Evolutionary conservation across 768 basidiomycete species (phyloP), one percentile per base, ranked within the genome.

Genomic region (Xerocomellus chrysenteron): DNA sequence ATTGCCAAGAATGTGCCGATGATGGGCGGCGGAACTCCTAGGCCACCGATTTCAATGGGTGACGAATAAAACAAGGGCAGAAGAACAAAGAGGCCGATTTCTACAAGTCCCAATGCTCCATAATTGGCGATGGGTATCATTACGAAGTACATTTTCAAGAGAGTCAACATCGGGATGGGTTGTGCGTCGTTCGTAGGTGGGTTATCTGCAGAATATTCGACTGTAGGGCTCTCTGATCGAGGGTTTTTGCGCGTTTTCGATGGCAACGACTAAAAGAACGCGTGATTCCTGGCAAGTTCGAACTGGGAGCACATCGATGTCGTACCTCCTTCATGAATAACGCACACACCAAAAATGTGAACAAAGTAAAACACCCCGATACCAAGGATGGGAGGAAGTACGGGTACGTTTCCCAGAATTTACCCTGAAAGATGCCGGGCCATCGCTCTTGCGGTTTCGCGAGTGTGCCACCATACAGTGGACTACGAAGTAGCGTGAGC

Each of bases 381-480:
- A 67, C 40, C 4, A 68, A 24, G 41, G 71, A 73, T 12, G 76
- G 75, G n/a, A 76, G 66, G 54, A 76, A 75, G 50, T 76, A 76
- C 0, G 76, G 74, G 37, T 75, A 68, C 11, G 56, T 54, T 24
- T 55, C 57, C 75, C 75, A 76, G 57, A 76, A 77, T 50, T 58
- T 62, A 39, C 72, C 74, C 35, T 69, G 61, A 60, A 87, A 86
- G 3, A 78, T 50, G 6, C 56, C 16, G 1, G 84, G 84, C 66
- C 81, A 86, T 26, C 68, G 78, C 36, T 85, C 81, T 39, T 79
- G 79, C 26, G 86, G 86, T 57, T 74, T 77, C 49, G 77, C 75
- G 41, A 87, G 74, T 14, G 73, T 73, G 9, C 85, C 86, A 2
- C 85, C 86, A 35, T 84, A 80, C 19, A 86, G 67, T 10, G 85